Conservation (phyloP, 352 stramenopile genomes). For the Globisporangium megalacanthum region DNA sequence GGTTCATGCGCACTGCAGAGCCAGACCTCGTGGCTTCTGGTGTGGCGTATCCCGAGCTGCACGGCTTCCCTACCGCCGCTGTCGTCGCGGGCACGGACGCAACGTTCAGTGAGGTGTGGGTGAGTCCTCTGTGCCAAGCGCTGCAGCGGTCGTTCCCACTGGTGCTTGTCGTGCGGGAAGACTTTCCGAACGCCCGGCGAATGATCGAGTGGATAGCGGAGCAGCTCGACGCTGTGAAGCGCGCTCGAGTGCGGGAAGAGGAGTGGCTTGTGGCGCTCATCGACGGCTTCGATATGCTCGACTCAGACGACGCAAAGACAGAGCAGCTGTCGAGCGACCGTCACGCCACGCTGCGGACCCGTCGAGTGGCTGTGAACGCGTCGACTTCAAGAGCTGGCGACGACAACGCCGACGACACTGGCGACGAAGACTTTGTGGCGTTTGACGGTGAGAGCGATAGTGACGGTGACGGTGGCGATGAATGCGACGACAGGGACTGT, state of each 20-base stretch:
- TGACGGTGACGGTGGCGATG: background rate
- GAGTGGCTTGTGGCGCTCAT: slow-evolving; percentile 52
- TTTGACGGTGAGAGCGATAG: background rate
- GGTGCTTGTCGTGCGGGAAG: slow-evolving; percentile 43
- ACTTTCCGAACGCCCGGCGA: slow-evolving; percentile 45
- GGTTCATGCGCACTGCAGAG: slow-evolving; percentile 24
- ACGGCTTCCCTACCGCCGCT: slow-evolving; percentile 49
- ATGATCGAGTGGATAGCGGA: slow-evolving; percentile 67
- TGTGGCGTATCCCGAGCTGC: slow-evolving; percentile 35
- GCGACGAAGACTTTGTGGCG: slow-evolving; percentile 11
- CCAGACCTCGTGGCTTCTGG: background rate
- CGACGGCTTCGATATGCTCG: slow-evolving; percentile 34
- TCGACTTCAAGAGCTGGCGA: background rate
- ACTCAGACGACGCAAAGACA: background rate
- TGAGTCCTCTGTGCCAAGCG: slow-evolving; percentile 55
- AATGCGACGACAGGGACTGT: background rate
- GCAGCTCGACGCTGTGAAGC: slow-evolving; percentile 36
- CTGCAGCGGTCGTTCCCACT: slow-evolving; percentile 69
- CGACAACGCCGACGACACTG: background rate
- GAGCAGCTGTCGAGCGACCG: background rate
- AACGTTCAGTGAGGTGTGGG: slow-evolving; percentile 73
- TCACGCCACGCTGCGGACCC: background rate
- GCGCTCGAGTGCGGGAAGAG: slow-evolving; percentile 32
- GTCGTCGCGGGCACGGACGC: slow-evolving; percentile 68
- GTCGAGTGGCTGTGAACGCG: background rate